A percentile compares a stretch with the other conserved stretches of the same genome.
Evolutionary conservation across 2,329 filamentous ascomycete genomes (phyloP).

Genomic region (Nemania diffusa): DNA sequence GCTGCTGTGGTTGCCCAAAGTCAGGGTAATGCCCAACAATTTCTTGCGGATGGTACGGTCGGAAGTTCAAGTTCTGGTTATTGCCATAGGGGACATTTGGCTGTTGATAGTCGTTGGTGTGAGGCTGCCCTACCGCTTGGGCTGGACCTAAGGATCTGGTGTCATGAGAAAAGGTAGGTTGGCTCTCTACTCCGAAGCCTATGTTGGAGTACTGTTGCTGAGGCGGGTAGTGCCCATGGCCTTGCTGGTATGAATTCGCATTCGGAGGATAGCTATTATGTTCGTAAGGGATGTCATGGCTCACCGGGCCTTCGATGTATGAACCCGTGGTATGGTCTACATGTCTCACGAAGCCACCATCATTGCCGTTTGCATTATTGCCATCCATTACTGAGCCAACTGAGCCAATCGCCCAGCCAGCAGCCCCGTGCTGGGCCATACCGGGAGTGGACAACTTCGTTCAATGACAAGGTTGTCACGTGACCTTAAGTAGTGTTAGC

Average conservation of each 20-base stretch:
- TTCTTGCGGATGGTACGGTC: slow-evolving; percentile 21
- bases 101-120: slow-evolving; percentile 24
- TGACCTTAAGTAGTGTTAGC: slow-evolving; percentile 34
- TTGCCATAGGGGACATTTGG: slow-evolving; percentile 24
- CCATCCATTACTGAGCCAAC: slow-evolving; percentile 24
- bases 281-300: slow-evolving; percentile 24
- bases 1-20: slow-evolving; percentile 24
- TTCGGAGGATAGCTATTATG: slow-evolving; percentile 20
- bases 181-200: slow-evolving; percentile 20
- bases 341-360: slow-evolving; percentile 23
- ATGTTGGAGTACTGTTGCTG: slow-evolving; percentile 31
- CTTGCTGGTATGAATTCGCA: slow-evolving; percentile 26
- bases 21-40: slow-evolving; percentile 22
- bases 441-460: slow-evolving; percentile 2
- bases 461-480: slow-evolving; percentile 28
- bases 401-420: slow-evolving; percentile 29
- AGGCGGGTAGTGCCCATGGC: slow-evolving; percentile 22
- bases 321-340: slow-evolving; percentile 24
- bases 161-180: slow-evolving; percentile 21
- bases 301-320: slow-evolving; percentile 22
- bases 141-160: slow-evolving; percentile 19
- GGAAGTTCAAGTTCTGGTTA: slow-evolving; percentile 28
- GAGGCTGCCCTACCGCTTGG: slow-evolving; percentile 15
- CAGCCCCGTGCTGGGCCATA: slow-evolving; percentile 36
- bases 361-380: not conserved